Conservation (phyloP, 2,329 filamentous ascomycete genomes). For the Fusarium anthophilum region DNA sequence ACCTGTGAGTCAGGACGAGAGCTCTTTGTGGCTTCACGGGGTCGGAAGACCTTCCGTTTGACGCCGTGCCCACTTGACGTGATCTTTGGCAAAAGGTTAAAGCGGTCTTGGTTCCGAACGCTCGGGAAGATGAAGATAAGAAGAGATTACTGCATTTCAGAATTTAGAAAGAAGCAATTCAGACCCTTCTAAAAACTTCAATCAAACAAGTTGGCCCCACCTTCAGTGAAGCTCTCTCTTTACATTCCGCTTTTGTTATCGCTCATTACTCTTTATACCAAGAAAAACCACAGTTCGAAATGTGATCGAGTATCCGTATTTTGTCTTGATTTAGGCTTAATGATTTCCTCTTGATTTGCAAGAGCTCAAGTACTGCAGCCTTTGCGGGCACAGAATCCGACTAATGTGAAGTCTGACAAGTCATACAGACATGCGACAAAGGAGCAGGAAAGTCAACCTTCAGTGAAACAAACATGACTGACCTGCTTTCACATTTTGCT, state of each 20-base stretch:
- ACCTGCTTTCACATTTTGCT: neutral
- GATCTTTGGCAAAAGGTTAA: slow-evolving; percentile 1
- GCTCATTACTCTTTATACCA: neutral
- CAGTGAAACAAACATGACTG: neutral
- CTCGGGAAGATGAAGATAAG: slow-evolving; percentile 16
- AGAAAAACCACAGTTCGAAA: neutral
- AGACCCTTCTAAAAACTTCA: slow-evolving; percentile 2
- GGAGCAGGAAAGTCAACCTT: neutral
- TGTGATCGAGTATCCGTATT: neutral
- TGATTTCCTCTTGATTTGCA: neutral
- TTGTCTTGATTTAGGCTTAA: neutral
- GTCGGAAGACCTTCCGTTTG: slow-evolving; percentile 27
- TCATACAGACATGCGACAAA: neutral
- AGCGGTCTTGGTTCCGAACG: slow-evolving; percentile 11
- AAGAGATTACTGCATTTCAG: slow-evolving; percentile 1
- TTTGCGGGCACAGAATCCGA: neutral
- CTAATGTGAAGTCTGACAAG: neutral
- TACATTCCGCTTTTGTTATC: neutral
- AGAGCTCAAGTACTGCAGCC: neutral
- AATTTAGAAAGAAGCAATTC: slow-evolving; percentile 14
- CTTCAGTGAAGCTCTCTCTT: neutral
- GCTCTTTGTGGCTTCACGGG: slow-evolving; percentile 6
- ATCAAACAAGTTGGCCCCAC: slow-evolving; percentile 8
- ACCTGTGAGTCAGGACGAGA: slow-evolving; percentile 27
- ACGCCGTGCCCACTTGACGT: slow-evolving; percentile 33